phyloP scores from a whole-genome alignment of 1,284 basidiomycete species.

The Fomitopsis pinicola region DNA sequence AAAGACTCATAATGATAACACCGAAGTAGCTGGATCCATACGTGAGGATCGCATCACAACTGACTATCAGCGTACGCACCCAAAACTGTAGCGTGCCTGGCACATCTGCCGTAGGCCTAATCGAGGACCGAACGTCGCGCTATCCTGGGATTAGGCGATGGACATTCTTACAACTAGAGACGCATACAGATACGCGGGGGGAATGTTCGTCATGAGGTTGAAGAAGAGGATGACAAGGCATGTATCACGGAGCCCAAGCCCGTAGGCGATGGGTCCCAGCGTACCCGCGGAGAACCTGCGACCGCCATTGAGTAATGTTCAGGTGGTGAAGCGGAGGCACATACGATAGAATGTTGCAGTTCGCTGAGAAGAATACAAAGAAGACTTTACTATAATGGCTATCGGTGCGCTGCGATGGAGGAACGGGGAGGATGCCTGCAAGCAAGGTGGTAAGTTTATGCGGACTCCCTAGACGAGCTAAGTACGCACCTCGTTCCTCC shows the following conservation, averaged over 20 bases:
- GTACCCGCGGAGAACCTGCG: conserved; percentile 72
- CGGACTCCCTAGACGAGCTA: neutral
- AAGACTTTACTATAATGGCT: conserved; percentile 68
- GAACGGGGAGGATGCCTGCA: conserved; percentile 49
- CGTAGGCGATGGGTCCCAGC: conserved; percentile 64
- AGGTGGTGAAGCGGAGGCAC: conserved; percentile 15
- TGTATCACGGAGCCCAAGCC: conserved; percentile 66
- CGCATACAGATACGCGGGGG: conserved; percentile 59
- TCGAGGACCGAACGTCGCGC: conserved; percentile 82
- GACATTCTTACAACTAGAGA: conserved; percentile 2
- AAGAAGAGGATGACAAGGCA: conserved; percentile 76
- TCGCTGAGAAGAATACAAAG: conserved; percentile 72
- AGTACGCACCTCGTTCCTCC: conserved; percentile 22
- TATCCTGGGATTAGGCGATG: conserved; percentile 22
- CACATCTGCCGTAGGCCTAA: conserved; percentile 89
- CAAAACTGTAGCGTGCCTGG: conserved; percentile 74
- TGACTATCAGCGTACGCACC: conserved; percentile 36
- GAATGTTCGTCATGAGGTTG: conserved; percentile 52
- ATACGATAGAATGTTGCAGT: conserved; percentile 72
- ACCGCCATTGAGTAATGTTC: neutral
- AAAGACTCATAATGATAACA: conserved; percentile 52
- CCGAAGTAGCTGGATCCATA: conserved; percentile 48
- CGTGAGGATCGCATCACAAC: neutral
- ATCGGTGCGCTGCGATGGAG: conserved; percentile 49
- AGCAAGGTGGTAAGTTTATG: neutral